These are phyloP conservation scores for Candida pseudoglaebosa DNA, from an alignment of 805 yeast species.

Conservation along the genomic window DNA sequence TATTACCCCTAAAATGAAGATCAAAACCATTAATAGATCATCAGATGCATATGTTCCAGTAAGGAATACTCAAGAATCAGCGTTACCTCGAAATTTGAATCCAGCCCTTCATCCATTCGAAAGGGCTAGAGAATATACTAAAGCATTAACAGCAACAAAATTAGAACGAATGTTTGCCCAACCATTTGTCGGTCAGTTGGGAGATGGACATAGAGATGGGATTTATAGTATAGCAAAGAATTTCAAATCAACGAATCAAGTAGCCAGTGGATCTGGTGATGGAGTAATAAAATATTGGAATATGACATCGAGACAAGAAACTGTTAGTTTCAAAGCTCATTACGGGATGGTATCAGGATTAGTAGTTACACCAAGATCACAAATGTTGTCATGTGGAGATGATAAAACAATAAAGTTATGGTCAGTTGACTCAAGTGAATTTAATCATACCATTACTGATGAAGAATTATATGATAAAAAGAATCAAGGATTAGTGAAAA, in stretches of 20 bases:
- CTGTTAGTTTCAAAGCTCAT: conserved; percentile 80
- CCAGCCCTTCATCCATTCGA: conserved; percentile 97
- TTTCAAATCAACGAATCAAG: conserved; percentile 58
- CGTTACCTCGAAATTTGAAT: conserved; percentile 82
- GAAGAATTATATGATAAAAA: conserved; percentile 26
- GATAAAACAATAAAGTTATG: conserved; percentile 88
- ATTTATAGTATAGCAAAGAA: conserved; percentile 84
- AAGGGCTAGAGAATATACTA: conserved; percentile 92
- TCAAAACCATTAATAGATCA: conserved; percentile 84
- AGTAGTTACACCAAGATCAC: conserved; percentile 55
- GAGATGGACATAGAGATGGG: conserved; percentile 93
- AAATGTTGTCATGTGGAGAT: conserved; percentile 79
- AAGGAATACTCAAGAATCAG: conserved; percentile 80
- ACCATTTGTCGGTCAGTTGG: conserved; percentile 93
- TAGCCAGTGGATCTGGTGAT: conserved; percentile 94
- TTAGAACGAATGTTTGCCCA: conserved; percentile 96
- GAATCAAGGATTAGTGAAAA: conserved; percentile 61
- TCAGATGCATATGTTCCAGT: conserved; percentile 92
- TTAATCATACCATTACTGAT: conserved; percentile 31
- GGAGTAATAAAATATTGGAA: conserved; percentile 96
- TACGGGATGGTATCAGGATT: conserved; percentile 86
- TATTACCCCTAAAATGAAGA: conserved; percentile 52
- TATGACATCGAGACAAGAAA: conserved; percentile 71
- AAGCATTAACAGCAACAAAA: conserved; percentile 92
- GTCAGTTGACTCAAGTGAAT: conserved; percentile 65